Percentiles rank a stretch among this genome's conserved stretches.
phyloP scores from a whole-genome alignment of 2,329 filamentous ascomycete genomes.

The Exophiala calicioides region DNA sequence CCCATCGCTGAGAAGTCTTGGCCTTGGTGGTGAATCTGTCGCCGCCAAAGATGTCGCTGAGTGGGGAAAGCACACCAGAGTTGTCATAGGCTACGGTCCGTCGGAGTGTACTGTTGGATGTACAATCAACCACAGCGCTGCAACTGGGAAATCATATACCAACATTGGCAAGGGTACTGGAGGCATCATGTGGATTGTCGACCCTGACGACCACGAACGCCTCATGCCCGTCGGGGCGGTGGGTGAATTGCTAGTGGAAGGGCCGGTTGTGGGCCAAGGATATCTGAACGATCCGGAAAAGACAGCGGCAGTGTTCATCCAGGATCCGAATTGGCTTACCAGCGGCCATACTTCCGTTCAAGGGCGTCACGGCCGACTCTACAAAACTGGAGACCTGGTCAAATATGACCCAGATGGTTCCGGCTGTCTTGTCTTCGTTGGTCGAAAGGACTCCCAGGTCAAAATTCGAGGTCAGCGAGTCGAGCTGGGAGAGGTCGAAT shows the following conservation, averaged over 20 bases:
- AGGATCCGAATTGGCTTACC: constrained; percentile 41
- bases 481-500: constrained; percentile 37
- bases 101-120: constrained; percentile 47
- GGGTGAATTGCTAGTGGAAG: constrained; percentile 52
- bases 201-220: constrained; percentile 40
- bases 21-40: constrained; percentile 34
- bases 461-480: constrained; percentile 47
- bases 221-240: constrained; percentile 49
- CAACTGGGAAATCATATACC: constrained; percentile 31
- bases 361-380: constrained; percentile 39
- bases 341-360: constrained; percentile 29
- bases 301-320: constrained; percentile 40
- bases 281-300: constrained; percentile 46
- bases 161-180: constrained; percentile 42
- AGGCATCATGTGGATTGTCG: constrained; percentile 43
- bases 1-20: constrained; percentile 46
- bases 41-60: constrained; percentile 23
- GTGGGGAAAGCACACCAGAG: constrained; percentile 38
- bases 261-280: constrained; percentile 49
- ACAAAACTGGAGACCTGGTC: constrained; percentile 46
- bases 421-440: constrained; percentile 41
- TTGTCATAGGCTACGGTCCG: constrained; percentile 49
- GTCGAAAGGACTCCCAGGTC: constrained; percentile 44
- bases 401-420: constrained; percentile 42
- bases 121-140: constrained; percentile 41